These are phyloP conservation scores for Lineolata rhizophorae DNA, from an alignment of 495 filamentous ascomycete species.

Conservation along the genomic window DNA sequence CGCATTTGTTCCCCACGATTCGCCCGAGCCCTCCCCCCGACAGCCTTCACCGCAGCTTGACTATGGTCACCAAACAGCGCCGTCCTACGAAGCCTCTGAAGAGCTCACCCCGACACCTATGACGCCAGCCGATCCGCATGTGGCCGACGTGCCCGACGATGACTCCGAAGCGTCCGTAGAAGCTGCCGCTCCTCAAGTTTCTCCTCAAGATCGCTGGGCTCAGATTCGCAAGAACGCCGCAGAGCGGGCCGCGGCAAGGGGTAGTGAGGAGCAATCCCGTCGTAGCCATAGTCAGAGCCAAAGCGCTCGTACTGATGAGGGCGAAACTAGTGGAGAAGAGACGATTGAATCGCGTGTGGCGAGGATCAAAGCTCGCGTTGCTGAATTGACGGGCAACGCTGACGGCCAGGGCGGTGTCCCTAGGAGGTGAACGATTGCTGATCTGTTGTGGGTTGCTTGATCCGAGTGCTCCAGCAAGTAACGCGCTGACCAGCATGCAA, in stretches of 20 bases:
- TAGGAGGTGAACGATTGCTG: too few relatives aligned
- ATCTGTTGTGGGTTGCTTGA: too few relatives aligned
- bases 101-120: background rate
- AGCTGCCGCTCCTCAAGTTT: slow-evolving; percentile 3
- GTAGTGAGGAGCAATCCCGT: slow-evolving; percentile 37
- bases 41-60: background rate
- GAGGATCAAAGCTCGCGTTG: slow-evolving; percentile 91
- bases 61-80: too few relatives aligned
- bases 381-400: slow-evolving; percentile 83
- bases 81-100: background rate
- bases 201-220: slow-evolving; percentile 44
- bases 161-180: slow-evolving; percentile 9
- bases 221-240: slow-evolving; percentile 89
- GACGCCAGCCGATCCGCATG: background rate
- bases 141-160: slow-evolving; percentile 5
- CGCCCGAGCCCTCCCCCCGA: slow-evolving; percentile 20
- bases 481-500: too few relatives aligned
- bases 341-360: slow-evolving; percentile 93
- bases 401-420: too few relatives aligned
- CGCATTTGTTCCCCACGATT: slow-evolving; percentile 54
- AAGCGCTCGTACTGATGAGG: slow-evolving; percentile 45
- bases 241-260: slow-evolving; percentile 39
- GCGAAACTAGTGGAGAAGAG: slow-evolving; percentile 84
- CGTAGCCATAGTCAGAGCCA: slow-evolving; percentile 26
- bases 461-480: too few relatives aligned